phyloP scores from a whole-genome alignment of 371 early-diverging fungal species.

The Mucor velutinosus region DNA sequence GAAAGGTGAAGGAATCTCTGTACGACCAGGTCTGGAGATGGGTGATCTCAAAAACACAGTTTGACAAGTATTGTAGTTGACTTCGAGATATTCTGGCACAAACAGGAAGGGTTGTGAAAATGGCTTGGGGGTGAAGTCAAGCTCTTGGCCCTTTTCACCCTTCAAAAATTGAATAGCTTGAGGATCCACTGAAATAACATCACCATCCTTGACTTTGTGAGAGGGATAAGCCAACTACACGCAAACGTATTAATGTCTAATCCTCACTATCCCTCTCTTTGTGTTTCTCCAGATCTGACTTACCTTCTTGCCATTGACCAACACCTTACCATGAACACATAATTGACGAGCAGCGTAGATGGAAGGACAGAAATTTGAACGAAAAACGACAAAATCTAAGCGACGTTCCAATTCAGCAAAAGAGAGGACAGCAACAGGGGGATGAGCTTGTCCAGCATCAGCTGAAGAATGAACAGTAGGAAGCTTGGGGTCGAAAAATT shows the following conservation, averaged over 20 bases:
- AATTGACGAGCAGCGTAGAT: conserved; percentile 84
- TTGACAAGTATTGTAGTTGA: conserved; percentile 92
- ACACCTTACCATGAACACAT: conserved; percentile 87
- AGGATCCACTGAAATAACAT: conserved; percentile 87
- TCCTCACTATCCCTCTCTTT: not conserved
- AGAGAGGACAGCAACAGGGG: conserved; percentile 81
- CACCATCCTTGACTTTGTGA: conserved; percentile 84
- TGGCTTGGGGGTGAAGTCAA: conserved; percentile 73
- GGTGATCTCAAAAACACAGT: conserved; percentile 88
- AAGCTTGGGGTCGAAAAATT: conserved; percentile 71
- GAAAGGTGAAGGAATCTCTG: conserved; percentile 94
- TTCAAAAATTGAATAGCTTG: conserved; percentile 73
- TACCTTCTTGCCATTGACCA: conserved; percentile 90
- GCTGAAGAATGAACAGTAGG: conserved; percentile 68
- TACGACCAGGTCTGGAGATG: conserved; percentile 79
- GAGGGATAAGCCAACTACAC: conserved; percentile 73
- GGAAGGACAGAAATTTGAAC: conserved; percentile 87
- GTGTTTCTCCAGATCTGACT: not conserved
- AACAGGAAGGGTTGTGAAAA: conserved; percentile 96
- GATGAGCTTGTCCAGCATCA: conserved; percentile 53
- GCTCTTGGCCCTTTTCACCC: conserved; percentile 55
- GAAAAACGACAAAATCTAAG: conserved; percentile 90
- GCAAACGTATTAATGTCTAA: not conserved
- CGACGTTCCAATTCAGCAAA: conserved; percentile 91
- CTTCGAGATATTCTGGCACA: conserved; percentile 95